These are phyloP conservation scores for Misopates orontium DNA, from an alignment of 257 asterid genomes.

Conservation along the genomic window DNA sequence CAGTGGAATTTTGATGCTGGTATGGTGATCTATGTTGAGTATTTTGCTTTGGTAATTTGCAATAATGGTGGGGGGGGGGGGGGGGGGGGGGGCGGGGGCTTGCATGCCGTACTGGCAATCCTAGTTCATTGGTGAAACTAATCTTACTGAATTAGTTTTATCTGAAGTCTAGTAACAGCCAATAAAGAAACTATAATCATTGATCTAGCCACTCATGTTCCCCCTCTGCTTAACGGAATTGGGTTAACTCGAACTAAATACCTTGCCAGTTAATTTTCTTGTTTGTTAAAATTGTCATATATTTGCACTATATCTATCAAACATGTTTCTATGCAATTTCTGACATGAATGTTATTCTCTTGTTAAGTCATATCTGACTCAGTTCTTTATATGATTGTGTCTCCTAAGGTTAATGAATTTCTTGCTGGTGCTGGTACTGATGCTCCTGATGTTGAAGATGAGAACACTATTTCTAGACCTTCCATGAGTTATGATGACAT, in stretches of 20 bases:
- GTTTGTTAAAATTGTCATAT: neutral
- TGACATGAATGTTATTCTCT: constrained; percentile 6
- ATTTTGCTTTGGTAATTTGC: neutral
- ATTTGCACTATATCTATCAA: neutral
- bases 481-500: constrained; percentile 97
- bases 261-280: neutral
- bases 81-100: too few species aligned
- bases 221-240: neutral
- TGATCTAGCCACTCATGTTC: too few species aligned
- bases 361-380: constrained; percentile 18
- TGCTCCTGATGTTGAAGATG: constrained; percentile 99
- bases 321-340: neutral
- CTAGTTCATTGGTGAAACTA: neutral
- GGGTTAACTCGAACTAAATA: neutral
- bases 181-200: too few species aligned
- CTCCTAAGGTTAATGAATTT: constrained; percentile 81
- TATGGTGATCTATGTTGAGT: neutral
- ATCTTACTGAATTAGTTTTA: neutral
- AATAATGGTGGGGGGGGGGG: neutral
- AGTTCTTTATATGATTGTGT: constrained; percentile 18
- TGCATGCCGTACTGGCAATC: neutral
- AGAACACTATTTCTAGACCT: constrained; percentile 82
- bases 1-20: neutral
- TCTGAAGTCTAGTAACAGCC: neutral
- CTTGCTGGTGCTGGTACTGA: constrained; percentile 99